Evolutionary conservation across 2,329 filamentous ascomycete species (phyloP), one percentile per base, ranked within the genome.

Genomic region (Monilinia laxa): DNA sequence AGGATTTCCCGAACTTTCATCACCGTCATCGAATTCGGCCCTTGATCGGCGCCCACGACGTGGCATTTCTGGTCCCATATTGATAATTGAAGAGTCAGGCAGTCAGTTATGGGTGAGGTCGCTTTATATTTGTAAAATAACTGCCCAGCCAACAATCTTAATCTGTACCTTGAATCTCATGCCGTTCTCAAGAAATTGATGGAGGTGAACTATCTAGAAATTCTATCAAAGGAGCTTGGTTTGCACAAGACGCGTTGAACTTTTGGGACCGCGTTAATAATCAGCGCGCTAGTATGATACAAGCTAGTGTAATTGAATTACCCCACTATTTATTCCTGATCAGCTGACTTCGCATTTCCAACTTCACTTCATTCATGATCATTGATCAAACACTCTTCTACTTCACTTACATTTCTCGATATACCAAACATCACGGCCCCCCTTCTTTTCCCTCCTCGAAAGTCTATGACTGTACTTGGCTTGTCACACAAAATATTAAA

Each of bases 1-100:
- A 52, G 69, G 67, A 58, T 66, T 65, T 66, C 71, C 69, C 3
- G 70, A 71, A 47, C 42, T 62, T 68, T 72, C 71, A 1, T 73
- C 73, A 23, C 71, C 72, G 59, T 75, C 75, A 38, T 73, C 69
- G 31, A 35, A 35, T 51, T 71, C 66, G 6, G 68, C 66, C 47
- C 74, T 68, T 23, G 58, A 63, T 40, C 72, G 68, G 28, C 72
- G 70, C 11, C 66, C 57, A 53, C 65, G 45, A 53, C 67, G 62
- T 31, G 62, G 51, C 11, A 47, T 55, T 63, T 54, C 51, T 38
- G 67, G 62, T 54, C 67, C 45, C 70, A 70, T 70, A 5, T 42
- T 55, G 23, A 58, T 40, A 28, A 23, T 18, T 20, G 14, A 14
- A 42, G 42, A 23, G 35, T 18, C 10, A 28, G 12, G 23, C 1